Evolutionary conservation across 345 rosid species (phyloP).

Genomic region (Acer campestre): DNA sequence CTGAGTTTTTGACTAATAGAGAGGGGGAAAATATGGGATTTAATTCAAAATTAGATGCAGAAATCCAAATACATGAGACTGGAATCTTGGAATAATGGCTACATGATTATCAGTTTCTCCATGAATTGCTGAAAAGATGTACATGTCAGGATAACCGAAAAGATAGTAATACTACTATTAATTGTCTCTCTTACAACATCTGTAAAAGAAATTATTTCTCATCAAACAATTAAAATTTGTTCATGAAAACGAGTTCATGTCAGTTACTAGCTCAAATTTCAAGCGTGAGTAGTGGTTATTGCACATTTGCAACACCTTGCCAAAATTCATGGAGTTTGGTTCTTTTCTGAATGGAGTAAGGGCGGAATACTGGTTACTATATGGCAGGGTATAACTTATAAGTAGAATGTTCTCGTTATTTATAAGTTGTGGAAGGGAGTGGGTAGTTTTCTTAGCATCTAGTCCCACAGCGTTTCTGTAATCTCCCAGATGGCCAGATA

Average conservation of each 20-base stretch:
- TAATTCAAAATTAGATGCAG: conserved; percentile 4
- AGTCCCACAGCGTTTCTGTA: not conserved
- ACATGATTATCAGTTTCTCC: not conserved
- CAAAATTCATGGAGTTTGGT: not conserved
- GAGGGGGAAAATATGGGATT: not conserved
- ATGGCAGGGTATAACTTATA: not conserved
- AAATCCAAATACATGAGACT: not conserved
- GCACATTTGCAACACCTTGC: not conserved
- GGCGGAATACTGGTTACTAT: not conserved
- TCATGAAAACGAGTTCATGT: not conserved
- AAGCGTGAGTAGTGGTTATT: not conserved
- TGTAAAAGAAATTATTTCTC: not conserved
- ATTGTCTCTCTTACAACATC: not conserved
- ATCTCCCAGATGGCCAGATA: not conserved
- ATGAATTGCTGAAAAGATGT: conserved; percentile 1
- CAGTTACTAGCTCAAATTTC: not conserved
- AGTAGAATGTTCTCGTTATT: not conserved
- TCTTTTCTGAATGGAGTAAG: not conserved
- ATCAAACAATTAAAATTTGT: not conserved
- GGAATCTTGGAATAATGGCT: not conserved
- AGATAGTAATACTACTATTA: not conserved
- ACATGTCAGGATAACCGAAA: not conserved
- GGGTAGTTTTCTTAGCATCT: not conserved
- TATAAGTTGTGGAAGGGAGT: not conserved
- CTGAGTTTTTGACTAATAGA: not conserved